Evolutionary conservation across 2,329 filamentous ascomycete species (phyloP).

Genomic region (Sporothrix mexicana): DNA sequence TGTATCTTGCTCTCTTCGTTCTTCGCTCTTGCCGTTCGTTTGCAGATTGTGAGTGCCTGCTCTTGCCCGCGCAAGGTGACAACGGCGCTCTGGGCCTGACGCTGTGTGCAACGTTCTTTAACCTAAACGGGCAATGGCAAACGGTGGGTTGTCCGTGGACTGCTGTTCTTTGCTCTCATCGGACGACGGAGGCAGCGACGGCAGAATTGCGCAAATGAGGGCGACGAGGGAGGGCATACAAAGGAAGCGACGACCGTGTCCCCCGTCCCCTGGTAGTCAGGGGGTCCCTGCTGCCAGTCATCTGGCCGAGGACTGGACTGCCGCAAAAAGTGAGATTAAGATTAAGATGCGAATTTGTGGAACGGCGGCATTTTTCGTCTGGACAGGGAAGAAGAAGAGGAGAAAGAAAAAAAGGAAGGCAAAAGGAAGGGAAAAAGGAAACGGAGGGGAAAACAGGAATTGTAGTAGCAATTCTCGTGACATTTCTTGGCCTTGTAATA

Average conservation of each 20-base stretch:
- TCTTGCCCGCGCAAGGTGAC: slow-evolving; percentile 20
- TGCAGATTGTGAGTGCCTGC: background rate
- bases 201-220: slow-evolving; percentile 25
- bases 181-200: background rate
- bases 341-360: slow-evolving; percentile 29
- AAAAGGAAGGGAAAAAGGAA: background rate
- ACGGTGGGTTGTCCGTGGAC: slow-evolving; percentile 10
- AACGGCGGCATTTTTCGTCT: slow-evolving; percentile 7
- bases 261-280: background rate
- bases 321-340: slow-evolving; percentile 28
- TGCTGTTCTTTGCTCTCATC: background rate
- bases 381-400: background rate
- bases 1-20: background rate
- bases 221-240: background rate
- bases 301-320: background rate
- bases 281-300: slow-evolving; percentile 11
- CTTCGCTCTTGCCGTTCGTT: slow-evolving; percentile 19
- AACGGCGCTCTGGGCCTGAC: slow-evolving; percentile 17
- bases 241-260: background rate
- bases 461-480: too few species aligned
- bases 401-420: background rate
- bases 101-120: slow-evolving; percentile 14
- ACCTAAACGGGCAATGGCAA: slow-evolving; percentile 24
- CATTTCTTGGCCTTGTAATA: background rate
- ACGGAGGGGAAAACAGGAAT: too few species aligned